phyloP scores from a whole-genome alignment of 164 flowering plant species.

The Chloranthus sessilifolius region DNA sequence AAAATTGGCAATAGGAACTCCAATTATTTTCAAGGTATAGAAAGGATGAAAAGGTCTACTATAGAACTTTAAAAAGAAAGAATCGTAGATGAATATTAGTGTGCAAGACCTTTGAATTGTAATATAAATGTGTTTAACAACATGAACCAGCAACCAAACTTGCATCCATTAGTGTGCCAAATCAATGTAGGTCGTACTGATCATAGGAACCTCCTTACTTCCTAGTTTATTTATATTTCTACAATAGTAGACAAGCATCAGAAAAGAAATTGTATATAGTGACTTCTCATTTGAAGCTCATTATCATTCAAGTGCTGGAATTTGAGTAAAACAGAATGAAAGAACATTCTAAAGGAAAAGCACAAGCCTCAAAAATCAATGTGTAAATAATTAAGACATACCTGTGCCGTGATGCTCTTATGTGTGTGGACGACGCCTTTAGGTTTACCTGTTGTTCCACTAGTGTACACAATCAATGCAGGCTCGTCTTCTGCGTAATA shows the following conservation, averaged over 20 bases:
- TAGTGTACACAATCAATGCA: slow-evolving; percentile 87
- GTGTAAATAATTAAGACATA: slow-evolving; percentile 12
- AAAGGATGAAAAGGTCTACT: too few relatives aligned
- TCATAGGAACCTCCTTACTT: too few relatives aligned
- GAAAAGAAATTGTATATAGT: neutral
- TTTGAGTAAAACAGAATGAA: neutral
- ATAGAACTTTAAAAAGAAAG: too few relatives aligned
- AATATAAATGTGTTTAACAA: too few relatives aligned
- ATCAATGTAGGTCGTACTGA: too few relatives aligned
- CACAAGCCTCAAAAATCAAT: neutral
- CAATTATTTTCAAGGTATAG: too few relatives aligned
- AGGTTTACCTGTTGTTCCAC: slow-evolving; percentile 99
- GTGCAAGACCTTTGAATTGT: too few relatives aligned
- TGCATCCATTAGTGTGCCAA: too few relatives aligned
- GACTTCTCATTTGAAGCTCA: neutral
- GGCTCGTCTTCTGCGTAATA: slow-evolving; percentile 53
- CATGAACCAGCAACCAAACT: too few relatives aligned
- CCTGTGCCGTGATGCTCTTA: slow-evolving; percentile 79
- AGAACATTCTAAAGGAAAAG: neutral
- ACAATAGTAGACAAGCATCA: neutral
- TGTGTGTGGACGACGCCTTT: slow-evolving; percentile 99
- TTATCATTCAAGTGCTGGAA: neutral
- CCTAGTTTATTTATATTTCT: too few relatives aligned
- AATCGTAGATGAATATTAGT: too few relatives aligned
- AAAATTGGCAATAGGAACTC: too few relatives aligned